Percentiles rank a stretch among this genome's conserved stretches.
These are phyloP conservation scores for Colletotrichum cereale DNA, from an alignment of 2,329 filamentous ascomycete genomes.

Conservation along the genomic window DNA sequence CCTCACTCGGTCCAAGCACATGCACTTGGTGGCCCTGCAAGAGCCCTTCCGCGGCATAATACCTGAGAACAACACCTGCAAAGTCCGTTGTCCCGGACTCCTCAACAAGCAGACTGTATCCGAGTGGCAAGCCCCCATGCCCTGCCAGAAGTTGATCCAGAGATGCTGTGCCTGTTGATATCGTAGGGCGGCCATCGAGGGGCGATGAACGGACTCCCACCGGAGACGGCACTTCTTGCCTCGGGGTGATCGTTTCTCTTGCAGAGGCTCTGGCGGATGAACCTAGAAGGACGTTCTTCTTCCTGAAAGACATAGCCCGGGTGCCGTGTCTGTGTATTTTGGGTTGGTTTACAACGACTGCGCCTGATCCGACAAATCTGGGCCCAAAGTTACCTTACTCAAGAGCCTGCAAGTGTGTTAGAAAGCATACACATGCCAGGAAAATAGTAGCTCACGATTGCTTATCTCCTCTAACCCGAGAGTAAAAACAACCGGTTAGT, in stretches of 20 bases:
- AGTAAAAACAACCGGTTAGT: neutral
- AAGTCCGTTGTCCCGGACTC: slow-evolving; percentile 97
- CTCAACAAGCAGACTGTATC: slow-evolving; percentile 83
- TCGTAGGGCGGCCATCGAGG: slow-evolving; percentile 87
- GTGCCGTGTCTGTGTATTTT: neutral
- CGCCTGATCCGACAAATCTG: neutral
- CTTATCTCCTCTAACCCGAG: neutral
- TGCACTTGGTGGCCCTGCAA: slow-evolving; percentile 92
- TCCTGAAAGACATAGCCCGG: slow-evolving; percentile 67
- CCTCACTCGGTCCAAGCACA: slow-evolving; percentile 82
- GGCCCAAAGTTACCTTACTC: too few species aligned
- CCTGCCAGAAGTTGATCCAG: slow-evolving; percentile 88
- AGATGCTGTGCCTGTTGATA: slow-evolving; percentile 89
- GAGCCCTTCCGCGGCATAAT: slow-evolving; percentile 93
- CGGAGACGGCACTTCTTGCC: slow-evolving; percentile 54
- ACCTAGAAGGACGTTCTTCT: slow-evolving; percentile 66
- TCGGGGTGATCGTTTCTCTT: slow-evolving; percentile 39
- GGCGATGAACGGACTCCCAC: slow-evolving; percentile 83
- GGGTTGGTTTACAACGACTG: neutral
- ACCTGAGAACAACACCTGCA: slow-evolving; percentile 83
- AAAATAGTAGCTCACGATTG: neutral
- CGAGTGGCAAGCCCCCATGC: slow-evolving; percentile 86
- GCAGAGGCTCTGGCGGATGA: slow-evolving; percentile 44
- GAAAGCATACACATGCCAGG: neutral
- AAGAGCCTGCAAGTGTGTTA: neutral